Base-by-base conservation (phyloP, 768 basidiomycete genomes). In the Calvatia gigantea region DNA sequence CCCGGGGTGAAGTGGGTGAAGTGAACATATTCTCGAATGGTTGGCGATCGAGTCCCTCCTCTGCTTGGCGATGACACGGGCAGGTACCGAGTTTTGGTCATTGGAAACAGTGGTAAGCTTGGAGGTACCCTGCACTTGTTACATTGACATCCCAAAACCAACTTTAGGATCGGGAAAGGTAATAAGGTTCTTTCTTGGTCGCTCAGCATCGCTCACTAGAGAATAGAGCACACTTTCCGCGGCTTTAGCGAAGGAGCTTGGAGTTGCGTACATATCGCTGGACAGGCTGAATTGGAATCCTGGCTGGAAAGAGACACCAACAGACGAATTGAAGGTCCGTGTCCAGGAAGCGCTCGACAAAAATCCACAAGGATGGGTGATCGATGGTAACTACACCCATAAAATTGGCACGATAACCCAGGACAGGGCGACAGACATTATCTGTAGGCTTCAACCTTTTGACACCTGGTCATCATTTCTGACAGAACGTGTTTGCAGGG, bases 91-190 rank as follows among this genome's bases (percentile, higher is more conserved):
- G 67, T 85, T 43, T 70, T 42, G 41, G 21, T 42, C 5, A 23
- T 78, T 12, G 83, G 83, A 39, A 85, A 85, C 58, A 74, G 74
- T 58, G 81, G 82, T 81, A 68, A 41, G 75, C 15, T 8, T 4
- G 14, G 27, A 38, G 7, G 19, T n/a, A 23, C 19, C 17, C 7
- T 23, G 17, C 8, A 5, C 1, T 32, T 9, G 31, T 19, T 31
- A 25, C 7, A 33, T 37, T 17, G 17, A 73, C 66, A 67, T 62
- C 53, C 14, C 33, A 61, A 51, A 11, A n/a, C n/a, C 25, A 7
- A 27, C 9, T 42, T 14, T 23, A 21, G 23, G 23, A 15, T 19
- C 46, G 27, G n/a, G 41, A 21, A 42, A 42, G 41, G 41, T 42
- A 19, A 25, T 11, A 23, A 5, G 19, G 8, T 5, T 5, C 1